Conservation (phyloP, 2,329 filamentous ascomycete species). For the Cladosporium sp. region DNA sequence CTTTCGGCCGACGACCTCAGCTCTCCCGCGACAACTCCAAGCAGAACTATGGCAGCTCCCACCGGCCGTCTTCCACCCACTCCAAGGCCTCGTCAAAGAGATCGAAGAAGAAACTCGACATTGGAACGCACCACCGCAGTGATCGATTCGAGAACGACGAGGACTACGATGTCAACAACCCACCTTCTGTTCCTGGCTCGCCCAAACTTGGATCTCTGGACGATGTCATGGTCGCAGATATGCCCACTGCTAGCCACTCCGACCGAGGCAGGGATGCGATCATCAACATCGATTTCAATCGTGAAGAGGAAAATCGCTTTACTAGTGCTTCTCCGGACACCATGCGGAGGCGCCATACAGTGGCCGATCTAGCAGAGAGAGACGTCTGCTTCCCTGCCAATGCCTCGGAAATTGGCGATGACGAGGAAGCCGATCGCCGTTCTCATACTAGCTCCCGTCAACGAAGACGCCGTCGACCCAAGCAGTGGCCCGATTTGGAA, state of each 20-base stretch:
- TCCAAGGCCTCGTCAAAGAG: constrained; percentile 25
- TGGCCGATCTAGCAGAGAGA: constrained; percentile 64
- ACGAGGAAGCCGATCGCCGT: constrained; percentile 31
- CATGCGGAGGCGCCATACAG: constrained; percentile 44
- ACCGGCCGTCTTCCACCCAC: constrained; percentile 23
- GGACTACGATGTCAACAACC: constrained; percentile 61
- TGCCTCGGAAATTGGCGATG: constrained; percentile 71
- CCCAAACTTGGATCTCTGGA: constrained; percentile 53
- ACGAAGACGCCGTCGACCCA: constrained; percentile 54
- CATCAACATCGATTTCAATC: constrained; percentile 46
- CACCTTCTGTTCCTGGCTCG: constrained; percentile 57
- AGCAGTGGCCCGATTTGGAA: constrained; percentile 80
- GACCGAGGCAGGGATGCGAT: constrained; percentile 43
- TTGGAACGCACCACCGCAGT: not conserved
- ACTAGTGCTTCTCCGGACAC: constrained; percentile 33
- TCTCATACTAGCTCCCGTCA: constrained; percentile 15
- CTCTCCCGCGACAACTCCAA: constrained; percentile 27
- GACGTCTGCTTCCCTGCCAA: constrained; percentile 91
- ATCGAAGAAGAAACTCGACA: constrained; percentile 9
- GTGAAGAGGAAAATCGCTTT: constrained; percentile 14
- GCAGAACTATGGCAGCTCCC: constrained; percentile 27
- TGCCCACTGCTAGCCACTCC: constrained; percentile 40
- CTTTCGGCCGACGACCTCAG: constrained; percentile 29
- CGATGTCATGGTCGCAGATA: constrained; percentile 65
- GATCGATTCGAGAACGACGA: constrained; percentile 22